Evolutionary conservation across 768 basidiomycete genomes (phyloP).

Genomic region (Boletus vinaceobasis): DNA sequence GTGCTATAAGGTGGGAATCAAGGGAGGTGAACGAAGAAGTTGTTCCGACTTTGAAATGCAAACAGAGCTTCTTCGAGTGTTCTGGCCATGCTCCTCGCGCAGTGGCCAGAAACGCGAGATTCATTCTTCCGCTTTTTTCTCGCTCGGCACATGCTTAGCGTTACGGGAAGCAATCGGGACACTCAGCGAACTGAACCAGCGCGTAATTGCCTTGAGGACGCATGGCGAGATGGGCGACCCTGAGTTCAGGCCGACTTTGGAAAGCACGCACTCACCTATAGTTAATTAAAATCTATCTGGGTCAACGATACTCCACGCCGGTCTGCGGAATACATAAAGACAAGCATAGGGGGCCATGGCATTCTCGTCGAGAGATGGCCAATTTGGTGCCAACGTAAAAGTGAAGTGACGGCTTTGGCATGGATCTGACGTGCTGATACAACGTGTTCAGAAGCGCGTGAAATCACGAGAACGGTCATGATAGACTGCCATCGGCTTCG

Average conservation of each 20-base stretch:
- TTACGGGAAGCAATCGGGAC: slow-evolving; percentile 33
- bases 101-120: slow-evolving; percentile 34
- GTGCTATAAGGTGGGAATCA: slow-evolving; percentile 30
- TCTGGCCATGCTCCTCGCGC: slow-evolving; percentile 35
- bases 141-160: slow-evolving; percentile 27
- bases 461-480: slow-evolving; percentile 32
- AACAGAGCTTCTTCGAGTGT: slow-evolving; percentile 33
- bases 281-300: slow-evolving; percentile 35
- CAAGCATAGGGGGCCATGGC: slow-evolving; percentile 32
- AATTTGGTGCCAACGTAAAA: slow-evolving; percentile 31
- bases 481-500: slow-evolving; percentile 32
- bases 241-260: slow-evolving; percentile 22
- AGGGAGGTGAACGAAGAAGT: slow-evolving; percentile 25
- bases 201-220: slow-evolving; percentile 36
- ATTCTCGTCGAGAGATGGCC: slow-evolving; percentile 19
- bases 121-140: slow-evolving; percentile 34
- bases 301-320: slow-evolving; percentile 32
- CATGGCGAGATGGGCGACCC: slow-evolving; percentile 29
- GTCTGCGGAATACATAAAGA: slow-evolving; percentile 37
- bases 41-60: slow-evolving; percentile 34
- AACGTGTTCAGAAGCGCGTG: slow-evolving; percentile 37
- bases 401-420: slow-evolving; percentile 28
- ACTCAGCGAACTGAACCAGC: slow-evolving; percentile 37
- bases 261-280: slow-evolving; percentile 22
- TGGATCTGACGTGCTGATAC: slow-evolving; percentile 34